A percentile compares a stretch with the other conserved stretches of the same genome.
These are phyloP conservation scores for Gynandropsis gynandra DNA, from an alignment of 345 rosid genomes.

Conservation along the genomic window DNA sequence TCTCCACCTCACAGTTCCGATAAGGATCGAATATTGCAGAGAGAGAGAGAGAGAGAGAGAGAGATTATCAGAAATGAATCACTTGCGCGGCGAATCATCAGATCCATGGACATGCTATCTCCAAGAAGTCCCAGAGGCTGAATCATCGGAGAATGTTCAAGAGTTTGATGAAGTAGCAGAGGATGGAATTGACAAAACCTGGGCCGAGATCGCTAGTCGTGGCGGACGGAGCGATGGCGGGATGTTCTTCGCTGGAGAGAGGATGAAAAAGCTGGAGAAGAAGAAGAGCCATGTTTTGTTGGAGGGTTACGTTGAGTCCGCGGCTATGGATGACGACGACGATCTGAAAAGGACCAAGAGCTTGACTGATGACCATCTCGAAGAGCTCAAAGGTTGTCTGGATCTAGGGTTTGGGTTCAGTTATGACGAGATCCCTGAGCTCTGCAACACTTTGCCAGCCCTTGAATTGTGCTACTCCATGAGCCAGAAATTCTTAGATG, in stretches of 20 bases:
- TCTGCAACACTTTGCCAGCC: constrained; percentile 85
- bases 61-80: constrained; percentile 13
- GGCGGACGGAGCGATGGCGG: background rate
- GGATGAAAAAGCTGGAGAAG: constrained; percentile 32
- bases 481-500: constrained; percentile 82
- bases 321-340: constrained; percentile 30
- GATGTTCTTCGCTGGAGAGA: constrained; percentile 1
- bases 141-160: background rate
- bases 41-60: background rate
- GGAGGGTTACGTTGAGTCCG: constrained; percentile 55
- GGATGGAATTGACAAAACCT: constrained; percentile 21
- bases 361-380: constrained; percentile 83
- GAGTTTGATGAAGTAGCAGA: background rate
- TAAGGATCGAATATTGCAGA: constrained; percentile 1
- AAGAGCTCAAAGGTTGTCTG: constrained; percentile 83
- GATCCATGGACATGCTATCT: constrained; percentile 28
- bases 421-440: constrained; percentile 95
- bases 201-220: constrained; percentile 13
- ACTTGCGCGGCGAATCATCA: constrained; percentile 15
- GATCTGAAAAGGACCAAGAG: constrained; percentile 73
- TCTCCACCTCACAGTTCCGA: constrained; percentile 5
- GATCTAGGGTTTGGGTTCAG: constrained; percentile 93
- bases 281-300: constrained; percentile 77
- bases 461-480: constrained; percentile 90
- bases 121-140: constrained; percentile 4